phyloP scores from a whole-genome alignment of 2,329 filamentous ascomycete genomes.

The Alternaria sp. region DNA sequence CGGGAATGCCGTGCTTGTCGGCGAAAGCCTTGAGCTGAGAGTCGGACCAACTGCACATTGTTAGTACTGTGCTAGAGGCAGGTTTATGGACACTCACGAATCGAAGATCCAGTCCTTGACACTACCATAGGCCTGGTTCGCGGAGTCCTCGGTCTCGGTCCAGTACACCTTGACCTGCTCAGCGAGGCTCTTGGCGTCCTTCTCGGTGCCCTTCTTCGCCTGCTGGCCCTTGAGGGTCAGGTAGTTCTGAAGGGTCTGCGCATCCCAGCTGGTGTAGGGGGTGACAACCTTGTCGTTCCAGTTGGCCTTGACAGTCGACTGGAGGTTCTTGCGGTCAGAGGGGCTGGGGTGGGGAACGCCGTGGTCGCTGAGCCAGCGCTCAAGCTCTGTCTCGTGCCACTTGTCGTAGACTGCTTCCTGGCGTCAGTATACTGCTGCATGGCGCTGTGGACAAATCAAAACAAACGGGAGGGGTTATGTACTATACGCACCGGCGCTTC shows the following conservation, averaged over 20 bases:
- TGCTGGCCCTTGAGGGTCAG: conserved; percentile 74
- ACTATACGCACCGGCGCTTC: conserved; percentile 74
- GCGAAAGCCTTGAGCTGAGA: conserved; percentile 93
- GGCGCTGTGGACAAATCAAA: neutral
- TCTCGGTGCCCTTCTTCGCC: conserved; percentile 68
- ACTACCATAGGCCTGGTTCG: conserved; percentile 72
- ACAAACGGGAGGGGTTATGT: conserved; percentile 14
- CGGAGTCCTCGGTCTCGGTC: conserved; percentile 80
- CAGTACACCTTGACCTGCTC: conserved; percentile 73
- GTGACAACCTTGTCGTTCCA: conserved; percentile 80
- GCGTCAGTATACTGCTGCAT: conserved; percentile 26
- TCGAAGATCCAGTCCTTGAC: conserved; percentile 94
- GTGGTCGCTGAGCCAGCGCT: conserved; percentile 94
- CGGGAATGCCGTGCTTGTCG: conserved; percentile 84
- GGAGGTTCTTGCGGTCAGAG: conserved; percentile 92
- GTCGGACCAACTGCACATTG: conserved; percentile 75
- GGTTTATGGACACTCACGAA: conserved; percentile 54
- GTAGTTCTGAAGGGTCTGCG: conserved; percentile 70
- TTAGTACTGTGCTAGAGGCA: conserved; percentile 42
- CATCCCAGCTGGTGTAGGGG: conserved; percentile 80
- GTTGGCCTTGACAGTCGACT: conserved; percentile 85
- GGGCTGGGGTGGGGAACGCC: conserved; percentile 88
- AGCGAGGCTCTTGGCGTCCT: conserved; percentile 72
- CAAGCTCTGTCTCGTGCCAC: conserved; percentile 97
- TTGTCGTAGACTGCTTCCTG: conserved; percentile 83